These are phyloP conservation scores for Zasmidium citrigriseum DNA, from an alignment of 2,329 filamentous ascomycete species.

Conservation along the genomic window DNA sequence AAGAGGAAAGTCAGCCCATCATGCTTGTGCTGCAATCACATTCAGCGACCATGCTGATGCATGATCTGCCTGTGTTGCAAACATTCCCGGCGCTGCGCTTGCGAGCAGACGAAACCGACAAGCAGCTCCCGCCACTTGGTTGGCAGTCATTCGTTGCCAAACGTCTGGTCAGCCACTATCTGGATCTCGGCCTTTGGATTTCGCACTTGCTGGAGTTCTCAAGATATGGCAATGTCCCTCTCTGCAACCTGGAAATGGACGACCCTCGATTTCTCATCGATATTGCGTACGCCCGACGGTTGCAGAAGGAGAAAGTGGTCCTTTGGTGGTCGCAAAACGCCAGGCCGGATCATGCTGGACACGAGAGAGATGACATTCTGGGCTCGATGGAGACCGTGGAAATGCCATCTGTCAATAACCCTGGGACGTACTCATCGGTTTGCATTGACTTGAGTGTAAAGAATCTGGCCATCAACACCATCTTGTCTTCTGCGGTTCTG, in stretches of 20 bases:
- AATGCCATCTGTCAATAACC: slow-evolving; percentile 91
- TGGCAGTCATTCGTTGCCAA: slow-evolving; percentile 92
- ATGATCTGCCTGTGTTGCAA: slow-evolving; percentile 79
- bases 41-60: slow-evolving; percentile 74
- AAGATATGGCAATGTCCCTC: slow-evolving; percentile 87
- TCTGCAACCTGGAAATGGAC: slow-evolving; percentile 93
- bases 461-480: slow-evolving; percentile 96
- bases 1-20: slow-evolving; percentile 76
- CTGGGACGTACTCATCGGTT: slow-evolving; percentile 91
- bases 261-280: slow-evolving; percentile 96
- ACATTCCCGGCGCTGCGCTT: slow-evolving; percentile 84
- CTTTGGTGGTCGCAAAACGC: slow-evolving; percentile 94
- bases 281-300: slow-evolving; percentile 83
- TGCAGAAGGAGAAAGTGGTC: slow-evolving; percentile 90
- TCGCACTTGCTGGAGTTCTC: slow-evolving; percentile 84
- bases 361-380: slow-evolving; percentile 87
- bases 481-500: slow-evolving; percentile 92
- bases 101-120: slow-evolving; percentile 79
- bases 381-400: slow-evolving; percentile 77
- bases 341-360: slow-evolving; percentile 89
- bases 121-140: slow-evolving; percentile 83
- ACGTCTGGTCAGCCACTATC: slow-evolving; percentile 82
- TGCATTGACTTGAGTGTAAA: slow-evolving; percentile 94
- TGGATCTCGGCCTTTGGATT: slow-evolving; percentile 91
- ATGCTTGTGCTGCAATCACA: slow-evolving; percentile 91